Evolutionary conservation across 345 rosid genomes (phyloP).

Genomic region (Citrus trifoliata): DNA sequence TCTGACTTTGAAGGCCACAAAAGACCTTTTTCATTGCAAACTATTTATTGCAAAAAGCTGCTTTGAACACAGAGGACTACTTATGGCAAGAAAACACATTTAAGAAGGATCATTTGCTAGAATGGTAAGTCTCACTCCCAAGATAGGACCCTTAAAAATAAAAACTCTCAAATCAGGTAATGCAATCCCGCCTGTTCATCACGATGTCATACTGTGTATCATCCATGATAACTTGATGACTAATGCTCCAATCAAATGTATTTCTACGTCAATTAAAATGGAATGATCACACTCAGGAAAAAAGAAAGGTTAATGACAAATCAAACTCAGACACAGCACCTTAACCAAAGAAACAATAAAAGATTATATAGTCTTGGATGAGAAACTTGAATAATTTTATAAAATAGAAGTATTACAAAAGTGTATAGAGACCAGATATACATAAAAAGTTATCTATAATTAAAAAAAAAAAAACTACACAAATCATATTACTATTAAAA

Average conservation of each 20-base stretch:
- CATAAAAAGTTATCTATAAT: neutral
- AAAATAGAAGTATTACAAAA: too few species aligned
- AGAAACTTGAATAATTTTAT: too few species aligned
- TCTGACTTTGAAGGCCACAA: neutral
- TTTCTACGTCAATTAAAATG: neutral
- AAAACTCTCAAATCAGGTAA: neutral
- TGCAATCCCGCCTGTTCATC: neutral
- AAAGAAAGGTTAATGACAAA: neutral
- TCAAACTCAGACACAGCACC: neutral
- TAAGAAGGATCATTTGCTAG: neutral
- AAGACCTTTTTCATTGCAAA: neutral
- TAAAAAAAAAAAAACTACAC: too few species aligned
- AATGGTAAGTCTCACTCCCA: neutral
- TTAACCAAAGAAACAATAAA: neutral
- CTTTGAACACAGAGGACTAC: neutral
- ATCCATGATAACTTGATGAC: neutral
- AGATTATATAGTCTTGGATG: neutral
- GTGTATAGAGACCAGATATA: too few species aligned
- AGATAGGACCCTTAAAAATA: neutral
- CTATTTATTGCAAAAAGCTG: neutral
- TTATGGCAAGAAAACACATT: neutral
- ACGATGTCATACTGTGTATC: neutral
- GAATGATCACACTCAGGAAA: too few species aligned
- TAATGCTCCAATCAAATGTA: neutral
- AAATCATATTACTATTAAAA: too few species aligned